These are phyloP conservation scores for Panicum hallii DNA, from an alignment of 202 grass and related monocot genomes.

Conservation along the genomic window DNA sequence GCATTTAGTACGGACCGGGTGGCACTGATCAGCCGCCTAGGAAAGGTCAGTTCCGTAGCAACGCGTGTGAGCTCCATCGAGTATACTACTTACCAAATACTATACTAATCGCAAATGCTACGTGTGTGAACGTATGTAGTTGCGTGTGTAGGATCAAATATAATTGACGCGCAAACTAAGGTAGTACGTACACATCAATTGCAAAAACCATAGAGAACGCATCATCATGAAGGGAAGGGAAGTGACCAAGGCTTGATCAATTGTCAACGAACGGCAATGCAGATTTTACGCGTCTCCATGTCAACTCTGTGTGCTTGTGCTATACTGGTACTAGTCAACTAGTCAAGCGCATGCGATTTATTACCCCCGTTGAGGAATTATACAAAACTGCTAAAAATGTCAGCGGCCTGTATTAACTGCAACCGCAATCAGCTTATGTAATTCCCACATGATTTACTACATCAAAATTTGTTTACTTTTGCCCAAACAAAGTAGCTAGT, in stretches of 20 bases:
- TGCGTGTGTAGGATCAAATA: background rate
- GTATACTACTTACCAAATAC: background rate
- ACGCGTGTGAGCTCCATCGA: background rate
- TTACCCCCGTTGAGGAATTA: background rate
- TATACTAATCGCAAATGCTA: background rate
- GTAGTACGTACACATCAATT: background rate
- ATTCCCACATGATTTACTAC: background rate
- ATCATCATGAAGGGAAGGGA: background rate
- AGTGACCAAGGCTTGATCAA: background rate
- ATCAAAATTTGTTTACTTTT: background rate
- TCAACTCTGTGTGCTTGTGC: background rate
- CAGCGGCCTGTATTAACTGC: background rate
- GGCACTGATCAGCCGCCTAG: too few species aligned
- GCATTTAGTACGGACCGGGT: too few species aligned
- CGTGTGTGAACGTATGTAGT: background rate
- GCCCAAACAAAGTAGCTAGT: background rate
- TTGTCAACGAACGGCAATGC: background rate
- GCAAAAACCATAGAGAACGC: background rate
- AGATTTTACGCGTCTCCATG: background rate
- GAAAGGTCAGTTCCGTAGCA: too few species aligned
- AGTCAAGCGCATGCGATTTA: background rate
- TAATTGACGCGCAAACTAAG: background rate
- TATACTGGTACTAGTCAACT: background rate
- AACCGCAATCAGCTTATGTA: background rate
- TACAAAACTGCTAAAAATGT: background rate